Evolutionary conservation across 805 yeast species (phyloP).

Genomic region (Kluyveromyces wickerhamii): DNA sequence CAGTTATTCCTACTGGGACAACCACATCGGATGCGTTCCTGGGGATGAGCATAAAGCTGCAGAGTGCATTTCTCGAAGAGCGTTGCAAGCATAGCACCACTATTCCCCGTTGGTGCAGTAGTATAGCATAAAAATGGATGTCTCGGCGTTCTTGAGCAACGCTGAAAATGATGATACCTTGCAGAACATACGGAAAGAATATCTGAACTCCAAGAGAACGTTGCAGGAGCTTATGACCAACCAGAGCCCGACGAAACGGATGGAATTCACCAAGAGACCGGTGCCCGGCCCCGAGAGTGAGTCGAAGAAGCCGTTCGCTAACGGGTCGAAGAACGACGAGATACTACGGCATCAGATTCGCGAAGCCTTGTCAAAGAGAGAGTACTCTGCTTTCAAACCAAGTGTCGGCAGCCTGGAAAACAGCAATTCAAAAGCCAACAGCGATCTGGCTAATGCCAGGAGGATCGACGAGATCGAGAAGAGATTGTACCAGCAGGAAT

Average conservation of each 20-base stretch:
- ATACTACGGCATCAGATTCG: constrained; percentile 9
- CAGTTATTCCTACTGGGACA: too few species aligned
- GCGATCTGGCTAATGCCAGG: background rate
- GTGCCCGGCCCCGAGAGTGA: background rate
- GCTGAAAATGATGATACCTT: constrained; percentile 27
- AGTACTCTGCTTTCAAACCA: background rate
- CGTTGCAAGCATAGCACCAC: too few species aligned
- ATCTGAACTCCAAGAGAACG: constrained; percentile 22
- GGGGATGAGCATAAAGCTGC: too few species aligned
- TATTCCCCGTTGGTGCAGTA: too few species aligned
- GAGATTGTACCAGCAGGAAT: constrained; percentile 17
- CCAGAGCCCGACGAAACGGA: constrained; percentile 10
- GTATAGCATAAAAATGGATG: constrained; percentile 3
- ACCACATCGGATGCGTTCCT: too few species aligned
- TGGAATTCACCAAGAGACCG: constrained; percentile 4
- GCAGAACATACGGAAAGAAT: constrained; percentile 23
- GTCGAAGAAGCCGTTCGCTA: constrained; percentile 3
- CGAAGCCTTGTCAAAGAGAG: constrained; percentile 4
- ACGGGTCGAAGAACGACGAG: constrained; percentile 7
- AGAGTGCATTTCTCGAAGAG: too few species aligned
- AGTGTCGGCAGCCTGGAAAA: background rate
- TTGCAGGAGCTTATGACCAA: constrained; percentile 17
- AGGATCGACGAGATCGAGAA: constrained; percentile 5
- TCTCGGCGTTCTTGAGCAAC: constrained; percentile 13
- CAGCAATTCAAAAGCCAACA: background rate